Conservation (phyloP, 176 grass and related monocot species). For the Zizania latifolia region DNA sequence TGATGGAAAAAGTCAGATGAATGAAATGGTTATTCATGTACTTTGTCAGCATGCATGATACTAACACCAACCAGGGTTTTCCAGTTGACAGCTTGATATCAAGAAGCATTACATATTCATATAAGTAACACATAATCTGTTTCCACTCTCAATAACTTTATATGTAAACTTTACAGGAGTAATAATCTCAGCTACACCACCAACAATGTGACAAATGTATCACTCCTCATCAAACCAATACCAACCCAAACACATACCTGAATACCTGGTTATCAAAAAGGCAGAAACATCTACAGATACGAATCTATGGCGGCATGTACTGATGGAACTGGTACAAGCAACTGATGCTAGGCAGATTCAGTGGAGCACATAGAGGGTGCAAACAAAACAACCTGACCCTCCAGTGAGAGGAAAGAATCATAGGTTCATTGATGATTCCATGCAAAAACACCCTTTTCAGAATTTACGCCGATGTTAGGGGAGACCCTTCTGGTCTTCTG, state of each 20-base stretch:
- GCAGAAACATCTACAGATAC: conserved; percentile 20
- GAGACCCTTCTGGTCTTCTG: conserved; percentile 20
- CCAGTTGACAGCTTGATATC: neutral
- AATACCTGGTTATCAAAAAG: conserved; percentile 16
- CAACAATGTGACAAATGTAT: neutral
- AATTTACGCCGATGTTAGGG: conserved; percentile 19
- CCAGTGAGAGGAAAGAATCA: conserved; percentile 19
- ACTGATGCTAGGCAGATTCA: conserved; percentile 14
- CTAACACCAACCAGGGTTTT: neutral
- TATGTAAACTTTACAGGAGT: conserved; percentile 35
- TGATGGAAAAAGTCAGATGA: neutral
- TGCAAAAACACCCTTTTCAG: neutral
- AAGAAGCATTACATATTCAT: neutral
- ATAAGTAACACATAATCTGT: conserved; percentile 1
- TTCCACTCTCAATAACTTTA: neutral
- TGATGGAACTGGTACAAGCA: conserved; percentile 18
- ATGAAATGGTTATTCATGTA: neutral
- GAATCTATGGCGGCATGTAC: conserved; percentile 33
- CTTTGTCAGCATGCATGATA: neutral
- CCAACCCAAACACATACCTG: neutral
- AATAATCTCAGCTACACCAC: conserved; percentile 22
- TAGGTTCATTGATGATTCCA: neutral
- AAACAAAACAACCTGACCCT: conserved; percentile 29
- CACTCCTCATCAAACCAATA: conserved; percentile 4
- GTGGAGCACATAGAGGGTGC: neutral